Base-by-base conservation (phyloP, 306 rosid species). In the Trichosanthes truncata region DNA sequence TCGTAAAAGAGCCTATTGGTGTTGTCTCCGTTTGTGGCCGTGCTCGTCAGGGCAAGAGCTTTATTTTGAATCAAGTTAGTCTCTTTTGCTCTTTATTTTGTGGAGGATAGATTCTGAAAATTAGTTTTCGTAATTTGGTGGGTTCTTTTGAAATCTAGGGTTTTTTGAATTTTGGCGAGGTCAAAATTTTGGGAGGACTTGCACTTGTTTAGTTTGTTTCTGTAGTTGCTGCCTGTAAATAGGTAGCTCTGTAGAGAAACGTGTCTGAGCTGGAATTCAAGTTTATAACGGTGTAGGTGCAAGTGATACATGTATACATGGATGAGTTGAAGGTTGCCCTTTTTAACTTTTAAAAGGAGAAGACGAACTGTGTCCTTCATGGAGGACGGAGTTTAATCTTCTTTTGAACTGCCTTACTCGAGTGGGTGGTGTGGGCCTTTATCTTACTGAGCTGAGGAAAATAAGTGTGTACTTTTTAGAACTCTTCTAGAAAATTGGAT, bases 31-130 rank as follows among this genome's bases (percentile, higher is more conserved):
- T 94, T 81, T 92, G 98, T 41, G 98, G 97, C 7, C 90, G 97
- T 6, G 97, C 97, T 81, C 97, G 98, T 63, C 97, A 92, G 84
- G 98, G 98, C 48, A 95, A 95, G 87, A 95, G 97, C 80, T 95
- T 81, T 73, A 91, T 95, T 36, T 80, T 95, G 13, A 95, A 95
- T 63, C 98, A 91, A 97, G 98, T 92, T 29, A 63, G 36, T 38
- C 36, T 7, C 59, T 29, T 61, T 40, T 20, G 60, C 7, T 23
- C 53, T 15, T 41, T 7, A 4, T 53, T 23, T 55, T 36, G n/a
- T 2, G 0, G 23, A 29, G 67, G 18, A 26, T 61, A 61, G n/a
- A 10, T 8, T 15, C 52, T 62, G 33, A 5, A 45, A 25, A 36
- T n/a, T 40, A 23, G n/a, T 40, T 15, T 31, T 33, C 40, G 53